Evolutionary conservation across 768 basidiomycete species (phyloP).

Genomic region (Daedaleopsis sinensis): DNA sequence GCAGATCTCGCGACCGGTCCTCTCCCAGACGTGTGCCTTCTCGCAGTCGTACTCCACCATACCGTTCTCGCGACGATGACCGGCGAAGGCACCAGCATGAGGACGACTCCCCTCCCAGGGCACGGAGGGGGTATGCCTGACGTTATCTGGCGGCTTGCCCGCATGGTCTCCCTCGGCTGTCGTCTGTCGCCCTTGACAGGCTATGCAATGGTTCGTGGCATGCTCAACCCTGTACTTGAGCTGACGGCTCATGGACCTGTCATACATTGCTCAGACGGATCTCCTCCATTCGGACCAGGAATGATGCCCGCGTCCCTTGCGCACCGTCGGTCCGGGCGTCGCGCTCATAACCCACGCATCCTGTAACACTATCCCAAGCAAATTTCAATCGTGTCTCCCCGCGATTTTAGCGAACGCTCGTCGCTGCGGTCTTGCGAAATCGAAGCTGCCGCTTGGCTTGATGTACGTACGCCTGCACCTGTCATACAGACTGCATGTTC

Average conservation of each 20-base stretch:
- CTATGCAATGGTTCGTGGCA: not conserved
- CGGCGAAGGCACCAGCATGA: slow-evolving; percentile 4
- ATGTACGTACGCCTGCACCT: not conserved
- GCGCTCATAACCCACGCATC: not conserved
- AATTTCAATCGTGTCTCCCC: not conserved
- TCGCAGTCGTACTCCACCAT: slow-evolving; percentile 13
- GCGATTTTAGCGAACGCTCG: not conserved
- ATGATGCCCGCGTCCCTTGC: not conserved
- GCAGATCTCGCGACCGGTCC: slow-evolving; percentile 13
- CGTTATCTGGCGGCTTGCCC: slow-evolving; percentile 5
- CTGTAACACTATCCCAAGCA: not conserved
- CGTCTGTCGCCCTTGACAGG: not conserved
- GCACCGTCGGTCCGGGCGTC: not conserved
- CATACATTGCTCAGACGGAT: not conserved
- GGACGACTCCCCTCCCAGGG: slow-evolving; percentile 11
- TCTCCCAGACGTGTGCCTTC: slow-evolving; percentile 2
- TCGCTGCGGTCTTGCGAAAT: not conserved
- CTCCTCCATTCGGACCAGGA: not conserved
- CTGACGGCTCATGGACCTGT: not conserved
- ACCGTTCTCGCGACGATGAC: slow-evolving; percentile 5
- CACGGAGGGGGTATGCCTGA: slow-evolving; percentile 18
- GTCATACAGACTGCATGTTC: not conserved
- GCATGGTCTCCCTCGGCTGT: not conserved
- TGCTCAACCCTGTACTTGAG: slow-evolving; percentile 1
- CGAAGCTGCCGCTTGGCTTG: not conserved